Conservation (phyloP, 768 basidiomycete species). For the Tubosaeta sp. region DNA sequence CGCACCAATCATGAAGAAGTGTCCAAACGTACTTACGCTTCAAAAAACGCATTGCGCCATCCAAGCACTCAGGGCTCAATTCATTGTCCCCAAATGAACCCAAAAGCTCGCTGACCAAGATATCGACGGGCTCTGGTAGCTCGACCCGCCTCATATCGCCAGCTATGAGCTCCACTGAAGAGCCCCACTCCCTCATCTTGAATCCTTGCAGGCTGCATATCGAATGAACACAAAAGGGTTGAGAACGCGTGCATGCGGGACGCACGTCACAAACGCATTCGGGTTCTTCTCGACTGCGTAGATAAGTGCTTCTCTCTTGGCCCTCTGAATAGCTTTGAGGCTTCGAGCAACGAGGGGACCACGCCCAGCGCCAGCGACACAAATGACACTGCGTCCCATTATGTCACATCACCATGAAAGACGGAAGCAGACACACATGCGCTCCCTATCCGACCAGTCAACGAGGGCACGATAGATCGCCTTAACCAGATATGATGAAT, state of each 20-base stretch:
- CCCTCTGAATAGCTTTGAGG: slow-evolving; percentile 68
- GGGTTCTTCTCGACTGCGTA: slow-evolving; percentile 97
- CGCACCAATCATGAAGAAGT: background rate
- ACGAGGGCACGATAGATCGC: slow-evolving; percentile 77
- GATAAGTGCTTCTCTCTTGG: slow-evolving; percentile 57
- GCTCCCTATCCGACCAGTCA: slow-evolving; percentile 58
- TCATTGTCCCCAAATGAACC: slow-evolving; percentile 99
- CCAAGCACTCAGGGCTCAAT: slow-evolving; percentile 95
- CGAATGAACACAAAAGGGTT: slow-evolving; percentile 13
- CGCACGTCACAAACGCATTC: slow-evolving; percentile 91
- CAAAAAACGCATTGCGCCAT: slow-evolving; percentile 90
- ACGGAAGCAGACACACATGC: slow-evolving; percentile 51
- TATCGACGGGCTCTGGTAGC: slow-evolving; percentile 85
- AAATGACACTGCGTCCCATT: slow-evolving; percentile 58
- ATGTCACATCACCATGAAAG: slow-evolving; percentile 14
- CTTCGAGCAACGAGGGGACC: slow-evolving; percentile 89
- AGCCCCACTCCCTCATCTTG: slow-evolving; percentile 78
- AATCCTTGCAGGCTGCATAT: slow-evolving; percentile 73
- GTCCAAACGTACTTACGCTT: slow-evolving; percentile 54
- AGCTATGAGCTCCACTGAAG: slow-evolving; percentile 74
- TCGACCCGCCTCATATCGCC: slow-evolving; percentile 90
- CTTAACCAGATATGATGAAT: slow-evolving; percentile 34
- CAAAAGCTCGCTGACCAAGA: slow-evolving; percentile 91
- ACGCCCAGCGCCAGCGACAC: slow-evolving; percentile 92
- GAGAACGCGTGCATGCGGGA: slow-evolving; percentile 18